These are phyloP conservation scores for Apophysomyces trapeziformis DNA, from an alignment of 371 early-diverging fungal species.

Conservation along the genomic window DNA sequence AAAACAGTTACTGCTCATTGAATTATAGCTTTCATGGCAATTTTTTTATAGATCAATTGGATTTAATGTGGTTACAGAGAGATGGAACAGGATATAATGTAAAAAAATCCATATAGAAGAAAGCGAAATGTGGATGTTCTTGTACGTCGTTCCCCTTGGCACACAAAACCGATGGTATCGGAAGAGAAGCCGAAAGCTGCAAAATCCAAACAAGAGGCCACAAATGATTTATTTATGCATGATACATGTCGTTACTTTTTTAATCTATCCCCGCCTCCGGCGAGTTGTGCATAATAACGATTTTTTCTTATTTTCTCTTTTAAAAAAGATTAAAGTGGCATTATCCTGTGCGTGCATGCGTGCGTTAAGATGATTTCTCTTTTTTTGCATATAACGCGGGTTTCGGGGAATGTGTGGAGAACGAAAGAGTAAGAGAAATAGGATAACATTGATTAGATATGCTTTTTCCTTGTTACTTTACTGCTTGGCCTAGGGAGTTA, in stretches of 20 bases:
- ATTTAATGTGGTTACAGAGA: not conserved
- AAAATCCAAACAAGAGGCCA: constrained; percentile 6
- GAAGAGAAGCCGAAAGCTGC: constrained; percentile 12
- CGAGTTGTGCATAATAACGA: constrained; percentile 5
- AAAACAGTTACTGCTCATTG: constrained; percentile 4
- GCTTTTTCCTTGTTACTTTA: not conserved
- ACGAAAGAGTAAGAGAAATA: not conserved
- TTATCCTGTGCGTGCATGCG: constrained; percentile 8
- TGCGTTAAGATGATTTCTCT: not conserved
- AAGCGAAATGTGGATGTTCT: not conserved
- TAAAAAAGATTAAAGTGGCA: not conserved
- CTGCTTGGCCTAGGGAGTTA: not conserved
- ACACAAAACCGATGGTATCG: constrained; percentile 3
- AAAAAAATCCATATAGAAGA: not conserved
- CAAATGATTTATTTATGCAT: constrained; percentile 11
- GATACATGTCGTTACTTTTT: constrained; percentile 11
- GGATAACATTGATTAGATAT: not conserved
- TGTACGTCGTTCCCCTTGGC: not conserved
- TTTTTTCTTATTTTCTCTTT: not conserved
- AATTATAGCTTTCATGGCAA: not conserved
- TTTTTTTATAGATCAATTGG: not conserved
- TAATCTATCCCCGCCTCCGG: constrained; percentile 11
- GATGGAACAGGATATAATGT: not conserved
- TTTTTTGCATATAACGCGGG: not conserved
- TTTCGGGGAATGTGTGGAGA: constrained; percentile 8